Conservation (phyloP, 805 yeast genomes). For the Saitoella complicata region DNA sequence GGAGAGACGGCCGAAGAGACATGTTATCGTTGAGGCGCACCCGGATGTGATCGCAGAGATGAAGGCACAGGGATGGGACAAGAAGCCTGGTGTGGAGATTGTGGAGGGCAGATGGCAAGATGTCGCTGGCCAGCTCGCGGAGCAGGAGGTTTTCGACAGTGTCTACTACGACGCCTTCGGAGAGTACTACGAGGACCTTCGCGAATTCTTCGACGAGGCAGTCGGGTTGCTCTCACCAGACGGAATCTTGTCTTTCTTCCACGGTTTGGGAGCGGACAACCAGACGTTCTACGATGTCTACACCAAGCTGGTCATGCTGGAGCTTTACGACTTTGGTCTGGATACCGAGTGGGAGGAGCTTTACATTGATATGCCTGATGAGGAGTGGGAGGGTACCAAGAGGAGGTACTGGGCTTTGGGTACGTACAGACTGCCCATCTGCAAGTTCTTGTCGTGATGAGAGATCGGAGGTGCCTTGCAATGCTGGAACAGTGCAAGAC, state of each 20-base stretch:
- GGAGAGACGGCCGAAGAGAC: slow-evolving; percentile 40
- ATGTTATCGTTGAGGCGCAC: slow-evolving; percentile 87
- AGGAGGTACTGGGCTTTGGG: neutral
- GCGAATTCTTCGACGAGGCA: slow-evolving; percentile 62
- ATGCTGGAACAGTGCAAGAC: no score
- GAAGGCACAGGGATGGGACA: slow-evolving; percentile 67
- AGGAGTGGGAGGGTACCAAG: slow-evolving; percentile 2
- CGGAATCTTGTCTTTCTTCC: slow-evolving; percentile 68
- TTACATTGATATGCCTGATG: slow-evolving; percentile 11
- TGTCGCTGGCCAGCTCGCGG: slow-evolving; percentile 46
- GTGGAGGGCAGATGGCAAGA: slow-evolving; percentile 93
- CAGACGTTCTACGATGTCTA: slow-evolving; percentile 69
- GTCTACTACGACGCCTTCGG: slow-evolving; percentile 88
- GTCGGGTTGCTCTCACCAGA: slow-evolving; percentile 41
- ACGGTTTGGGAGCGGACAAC: slow-evolving; percentile 75
- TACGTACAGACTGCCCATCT: neutral
- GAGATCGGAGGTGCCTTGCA: no score
- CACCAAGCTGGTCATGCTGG: slow-evolving; percentile 63
- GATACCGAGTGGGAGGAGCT: slow-evolving; percentile 33
- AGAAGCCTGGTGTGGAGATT: slow-evolving; percentile 51
- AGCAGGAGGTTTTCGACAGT: slow-evolving; percentile 65
- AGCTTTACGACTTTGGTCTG: slow-evolving; percentile 65
- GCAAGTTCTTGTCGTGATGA: no score
- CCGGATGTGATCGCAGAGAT: slow-evolving; percentile 70
- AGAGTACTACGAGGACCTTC: slow-evolving; percentile 80